A percentile compares a stretch with the other conserved stretches of the same genome.
Conservation (phyloP, 2,329 filamentous ascomycete genomes). For the Cytospora mali region DNA sequence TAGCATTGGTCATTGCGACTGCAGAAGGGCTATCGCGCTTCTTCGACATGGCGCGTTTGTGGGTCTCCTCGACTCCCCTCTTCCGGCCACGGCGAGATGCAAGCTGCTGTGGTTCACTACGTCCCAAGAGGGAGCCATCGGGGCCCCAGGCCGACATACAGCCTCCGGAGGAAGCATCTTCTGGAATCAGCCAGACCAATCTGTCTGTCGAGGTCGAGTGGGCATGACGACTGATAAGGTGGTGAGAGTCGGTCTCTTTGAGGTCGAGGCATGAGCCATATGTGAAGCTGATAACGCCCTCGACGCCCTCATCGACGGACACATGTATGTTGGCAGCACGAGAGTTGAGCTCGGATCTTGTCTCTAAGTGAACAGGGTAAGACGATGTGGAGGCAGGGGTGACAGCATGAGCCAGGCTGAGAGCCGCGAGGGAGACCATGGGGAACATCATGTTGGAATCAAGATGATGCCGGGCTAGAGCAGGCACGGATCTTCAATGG, state of each 20-base stretch:
- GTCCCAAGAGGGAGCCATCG: slow-evolving; percentile 38
- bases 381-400: slow-evolving; percentile 30
- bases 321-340: slow-evolving; percentile 41
- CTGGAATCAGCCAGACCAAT: slow-evolving; percentile 40
- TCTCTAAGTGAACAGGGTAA: slow-evolving; percentile 37
- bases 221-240: slow-evolving; percentile 32
- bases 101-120: slow-evolving; percentile 40
- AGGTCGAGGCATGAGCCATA: slow-evolving; percentile 38
- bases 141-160: slow-evolving; percentile 46
- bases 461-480: background rate
- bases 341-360: slow-evolving; percentile 38
- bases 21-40: slow-evolving; percentile 28
- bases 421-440: background rate
- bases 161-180: slow-evolving; percentile 37
- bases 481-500: background rate
- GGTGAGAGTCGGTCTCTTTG: slow-evolving; percentile 33
- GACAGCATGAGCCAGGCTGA: slow-evolving; percentile 9
- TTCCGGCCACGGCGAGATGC: slow-evolving; percentile 32
- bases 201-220: slow-evolving; percentile 32
- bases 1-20: slow-evolving; percentile 54
- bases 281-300: slow-evolving; percentile 37
- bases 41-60: slow-evolving; percentile 23
- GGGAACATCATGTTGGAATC: background rate
- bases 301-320: slow-evolving; percentile 31
- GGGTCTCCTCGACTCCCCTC: slow-evolving; percentile 29